Base-by-base conservation (phyloP, 192 early-diverging fungal genomes). In the Mortierella hygrophila region DNA sequence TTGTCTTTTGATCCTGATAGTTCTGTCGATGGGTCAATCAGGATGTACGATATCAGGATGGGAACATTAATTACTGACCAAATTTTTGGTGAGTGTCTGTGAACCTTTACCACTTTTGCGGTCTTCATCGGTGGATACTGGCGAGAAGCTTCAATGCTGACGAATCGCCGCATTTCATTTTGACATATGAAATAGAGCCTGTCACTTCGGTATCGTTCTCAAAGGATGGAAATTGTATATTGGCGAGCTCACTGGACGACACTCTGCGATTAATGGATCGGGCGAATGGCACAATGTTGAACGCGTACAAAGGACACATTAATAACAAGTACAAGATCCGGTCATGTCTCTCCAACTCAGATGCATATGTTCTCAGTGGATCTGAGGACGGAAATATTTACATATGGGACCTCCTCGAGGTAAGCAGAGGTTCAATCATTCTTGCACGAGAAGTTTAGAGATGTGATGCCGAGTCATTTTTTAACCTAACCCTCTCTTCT, bases 381-480 rank as follows among this genome's bases (percentile, higher is more conserved):
- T 96, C 95, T 60, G 97, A 99, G 81, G 97, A 98, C 82, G 96
- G 97, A 15, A 89, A 86, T 47, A 94, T 98, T 9, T 94, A 94
- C 82, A 90, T 97, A 49, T 99, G 97, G 97, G 94, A 97, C 88
- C 83, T 97, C 29, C 88, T 96, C 18, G 95, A 94, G 69, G 92
- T 90, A 73, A 83, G 60, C 16, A n/a, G 35, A 26, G 29, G 20
- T 7, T 26, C 4, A 32, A 18, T 26, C 4, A 32, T 65, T 15
- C 3, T 65, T 65, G 3, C 32, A 11, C 26, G 29, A 52, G 26
- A n/a, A 42, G 74, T 35, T n/a, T 13, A n/a, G 35, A 42, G 21
- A 40, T 38, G 20, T 6, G 20, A 63, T 60, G 10, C 4, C 29
- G 10, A n/a, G 44, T 46, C 15, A 37, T 32, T 72, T 70, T 35